Conservation (phyloP, 495 filamentous ascomycete genomes). For the Penicillium riverlandense region DNA sequence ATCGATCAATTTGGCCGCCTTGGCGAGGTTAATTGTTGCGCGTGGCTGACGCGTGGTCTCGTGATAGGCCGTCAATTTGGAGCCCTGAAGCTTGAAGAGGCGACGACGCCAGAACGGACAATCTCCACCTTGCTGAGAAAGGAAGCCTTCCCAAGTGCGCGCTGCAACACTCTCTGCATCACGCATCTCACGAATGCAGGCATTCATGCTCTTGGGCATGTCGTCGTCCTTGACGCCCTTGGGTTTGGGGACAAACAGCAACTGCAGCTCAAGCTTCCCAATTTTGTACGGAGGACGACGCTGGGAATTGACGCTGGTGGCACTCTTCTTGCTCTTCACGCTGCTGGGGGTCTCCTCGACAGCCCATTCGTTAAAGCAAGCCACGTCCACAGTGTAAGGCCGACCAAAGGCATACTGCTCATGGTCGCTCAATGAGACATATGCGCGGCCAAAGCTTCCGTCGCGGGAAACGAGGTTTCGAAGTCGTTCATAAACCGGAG, state of each 20-base stretch:
- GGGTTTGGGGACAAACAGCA: slow-evolving; percentile 89
- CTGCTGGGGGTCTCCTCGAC: slow-evolving; percentile 72
- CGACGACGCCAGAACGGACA: slow-evolving; percentile 98
- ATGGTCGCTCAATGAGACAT: slow-evolving; percentile 87
- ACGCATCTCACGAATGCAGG: slow-evolving; percentile 84
- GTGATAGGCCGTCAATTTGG: slow-evolving; percentile 91
- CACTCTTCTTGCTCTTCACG: slow-evolving; percentile 83
- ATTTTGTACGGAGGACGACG: slow-evolving; percentile 86
- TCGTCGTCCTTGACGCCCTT: slow-evolving; percentile 86
- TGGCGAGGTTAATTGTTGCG: slow-evolving; percentile 92
- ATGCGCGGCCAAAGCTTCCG: slow-evolving; percentile 88
- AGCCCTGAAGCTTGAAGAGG: slow-evolving; percentile 89
- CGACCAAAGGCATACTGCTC: slow-evolving; percentile 79
- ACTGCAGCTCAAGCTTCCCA: slow-evolving; percentile 85
- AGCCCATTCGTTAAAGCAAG: slow-evolving; percentile 98
- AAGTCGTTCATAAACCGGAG: slow-evolving; percentile 69
- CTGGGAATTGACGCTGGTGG: slow-evolving; percentile 48
- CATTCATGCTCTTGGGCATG: slow-evolving; percentile 98
- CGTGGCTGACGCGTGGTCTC: slow-evolving; percentile 91
- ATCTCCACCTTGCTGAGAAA: slow-evolving; percentile 95
- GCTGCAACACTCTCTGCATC: slow-evolving; percentile 70
- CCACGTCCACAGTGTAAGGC: slow-evolving; percentile 77
- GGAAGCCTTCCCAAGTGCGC: slow-evolving; percentile 74
- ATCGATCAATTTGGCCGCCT: slow-evolving; percentile 90
- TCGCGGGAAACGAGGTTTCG: slow-evolving; percentile 80